Conservation (phyloP, 2,329 filamentous ascomycete species). For the Diaporthe sp. region DNA sequence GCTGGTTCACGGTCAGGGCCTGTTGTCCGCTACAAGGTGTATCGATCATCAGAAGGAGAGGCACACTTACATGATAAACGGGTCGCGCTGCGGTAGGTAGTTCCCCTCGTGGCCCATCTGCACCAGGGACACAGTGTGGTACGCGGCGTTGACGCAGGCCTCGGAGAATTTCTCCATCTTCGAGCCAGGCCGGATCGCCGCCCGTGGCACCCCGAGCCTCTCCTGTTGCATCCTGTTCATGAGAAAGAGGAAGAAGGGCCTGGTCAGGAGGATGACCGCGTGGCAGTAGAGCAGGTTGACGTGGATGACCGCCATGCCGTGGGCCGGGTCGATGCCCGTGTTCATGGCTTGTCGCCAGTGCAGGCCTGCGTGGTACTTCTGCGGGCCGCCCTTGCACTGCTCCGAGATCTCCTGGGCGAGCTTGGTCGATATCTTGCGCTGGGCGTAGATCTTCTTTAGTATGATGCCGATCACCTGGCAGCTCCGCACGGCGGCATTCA, state of each 20-base stretch:
- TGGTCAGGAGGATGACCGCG: conserved; percentile 71
- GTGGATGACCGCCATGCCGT: conserved; percentile 72
- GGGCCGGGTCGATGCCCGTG: conserved; percentile 54
- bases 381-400: conserved; percentile 65
- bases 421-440: conserved; percentile 68
- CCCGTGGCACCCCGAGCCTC: conserved; percentile 46
- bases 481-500: conserved; percentile 69
- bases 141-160: conserved; percentile 64
- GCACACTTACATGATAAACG: conserved; percentile 67
- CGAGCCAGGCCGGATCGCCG: conserved; percentile 47
- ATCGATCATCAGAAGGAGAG: not conserved
- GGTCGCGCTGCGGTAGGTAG: conserved; percentile 65
- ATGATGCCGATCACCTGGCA: conserved; percentile 70
- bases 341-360: conserved; percentile 63
- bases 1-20: conserved; percentile 50
- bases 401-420: conserved; percentile 69
- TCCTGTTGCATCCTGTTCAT: conserved; percentile 57
- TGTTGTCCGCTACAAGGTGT: not conserved
- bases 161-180: conserved; percentile 62
- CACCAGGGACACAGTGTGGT: conserved; percentile 62
- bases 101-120: conserved; percentile 57
- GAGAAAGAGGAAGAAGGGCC: conserved; percentile 73
- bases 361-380: conserved; percentile 60
- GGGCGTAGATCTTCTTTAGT: conserved; percentile 70
- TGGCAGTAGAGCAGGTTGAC: conserved; percentile 73